Conservation (phyloP, 2,329 filamentous ascomycete species). For the Fusarium sarcochroum region DNA sequence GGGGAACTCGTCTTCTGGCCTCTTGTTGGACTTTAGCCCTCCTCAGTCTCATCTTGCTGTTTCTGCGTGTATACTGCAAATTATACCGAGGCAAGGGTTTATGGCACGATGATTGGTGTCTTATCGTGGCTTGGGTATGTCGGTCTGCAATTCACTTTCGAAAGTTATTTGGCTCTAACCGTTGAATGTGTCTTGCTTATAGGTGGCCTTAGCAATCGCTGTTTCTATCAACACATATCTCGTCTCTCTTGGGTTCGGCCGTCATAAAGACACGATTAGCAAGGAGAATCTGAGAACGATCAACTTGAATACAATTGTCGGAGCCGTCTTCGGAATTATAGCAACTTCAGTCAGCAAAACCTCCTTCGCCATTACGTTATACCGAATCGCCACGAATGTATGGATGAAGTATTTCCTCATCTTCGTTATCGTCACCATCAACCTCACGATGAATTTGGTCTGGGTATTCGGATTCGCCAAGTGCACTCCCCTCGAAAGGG, state of each 20-base stretch:
- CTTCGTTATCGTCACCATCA: constrained; percentile 53
- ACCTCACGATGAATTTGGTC: constrained; percentile 53
- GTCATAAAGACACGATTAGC: constrained; percentile 42
- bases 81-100: constrained; percentile 52
- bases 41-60: constrained; percentile 46
- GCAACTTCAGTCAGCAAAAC: constrained; percentile 56
- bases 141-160: background rate
- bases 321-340: constrained; percentile 51
- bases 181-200: background rate
- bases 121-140: constrained; percentile 55
- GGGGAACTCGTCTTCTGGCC: constrained; percentile 50
- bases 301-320: constrained; percentile 49
- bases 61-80: constrained; percentile 56
- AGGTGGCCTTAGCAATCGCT: constrained; percentile 49
- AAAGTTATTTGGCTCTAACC: background rate
- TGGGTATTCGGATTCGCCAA: constrained; percentile 54
- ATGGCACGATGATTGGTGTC: constrained; percentile 56
- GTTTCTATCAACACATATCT: constrained; percentile 53
- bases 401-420: constrained; percentile 50
- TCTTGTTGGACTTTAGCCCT: constrained; percentile 50
- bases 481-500: constrained; percentile 49
- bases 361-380: constrained; percentile 56
- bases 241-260: constrained; percentile 50
- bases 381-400: constrained; percentile 49
- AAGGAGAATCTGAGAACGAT: constrained; percentile 44